Evolutionary conservation across 306 rosid genomes (phyloP).

Genomic region (Inga leiocalycina): DNA sequence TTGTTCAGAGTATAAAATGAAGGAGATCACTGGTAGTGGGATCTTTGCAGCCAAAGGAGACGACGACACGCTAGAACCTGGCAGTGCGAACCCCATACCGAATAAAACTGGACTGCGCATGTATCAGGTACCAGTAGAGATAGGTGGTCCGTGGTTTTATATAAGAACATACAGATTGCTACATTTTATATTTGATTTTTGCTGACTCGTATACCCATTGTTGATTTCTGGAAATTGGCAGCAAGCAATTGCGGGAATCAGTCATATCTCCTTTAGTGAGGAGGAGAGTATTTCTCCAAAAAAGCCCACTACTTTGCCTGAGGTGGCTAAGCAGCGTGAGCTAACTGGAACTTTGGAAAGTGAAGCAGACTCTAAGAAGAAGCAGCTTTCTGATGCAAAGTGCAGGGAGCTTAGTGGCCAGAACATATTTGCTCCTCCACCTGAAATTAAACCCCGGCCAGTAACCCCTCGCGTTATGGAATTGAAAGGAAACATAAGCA

Average conservation of each 20-base stretch:
- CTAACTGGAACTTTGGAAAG: constrained; percentile 89
- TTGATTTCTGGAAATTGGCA: constrained; percentile 45
- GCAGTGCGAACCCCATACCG: constrained; percentile 53
- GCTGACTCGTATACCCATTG: constrained; percentile 33
- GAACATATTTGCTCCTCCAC: constrained; percentile 96
- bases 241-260: constrained; percentile 89
- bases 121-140: constrained; percentile 76
- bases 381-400: constrained; percentile 91
- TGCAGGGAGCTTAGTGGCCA: constrained; percentile 94
- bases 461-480: constrained; percentile 72
- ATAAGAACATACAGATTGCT: not conserved
- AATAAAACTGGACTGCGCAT: constrained; percentile 80
- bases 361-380: constrained; percentile 73
- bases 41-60: constrained; percentile 73
- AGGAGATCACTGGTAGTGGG: constrained; percentile 99
- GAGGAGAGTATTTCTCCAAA: constrained; percentile 78
- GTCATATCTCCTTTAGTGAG: constrained; percentile 93
- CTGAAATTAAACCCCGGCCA: constrained; percentile 87
- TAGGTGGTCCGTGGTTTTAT: not conserved
- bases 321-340: constrained; percentile 99
- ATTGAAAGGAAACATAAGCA: constrained; percentile 82
- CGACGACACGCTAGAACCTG: constrained; percentile 60
- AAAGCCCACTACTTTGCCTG: constrained; percentile 73
- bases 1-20: constrained; percentile 91
- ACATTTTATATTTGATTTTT: constrained; percentile 10